Percentiles rank a stretch among this genome's conserved stretches.
Evolutionary conservation across 2,329 filamentous ascomycete species (phyloP).

Genomic region (Apiospora aurea): DNA sequence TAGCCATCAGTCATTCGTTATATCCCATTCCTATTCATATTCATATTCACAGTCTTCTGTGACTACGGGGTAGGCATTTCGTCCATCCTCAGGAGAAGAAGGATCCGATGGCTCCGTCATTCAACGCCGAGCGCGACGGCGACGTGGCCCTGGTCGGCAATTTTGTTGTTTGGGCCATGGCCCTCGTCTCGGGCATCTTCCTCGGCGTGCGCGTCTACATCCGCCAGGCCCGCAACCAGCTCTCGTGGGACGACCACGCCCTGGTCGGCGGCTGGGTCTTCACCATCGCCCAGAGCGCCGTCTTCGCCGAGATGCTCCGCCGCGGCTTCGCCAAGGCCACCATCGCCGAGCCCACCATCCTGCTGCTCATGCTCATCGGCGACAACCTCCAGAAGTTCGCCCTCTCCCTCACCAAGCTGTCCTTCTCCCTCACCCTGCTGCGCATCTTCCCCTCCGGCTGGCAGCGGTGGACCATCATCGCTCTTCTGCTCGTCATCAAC

Average conservation of each 20-base stretch:
- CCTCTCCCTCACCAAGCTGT: slow-evolving; percentile 47
- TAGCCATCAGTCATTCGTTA: not conserved
- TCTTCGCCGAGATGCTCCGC: slow-evolving; percentile 20
- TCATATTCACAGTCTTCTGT: not conserved
- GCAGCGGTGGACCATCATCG: slow-evolving; percentile 39
- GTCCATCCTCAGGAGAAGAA: too few species aligned
- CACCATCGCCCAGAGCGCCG: slow-evolving; percentile 11
- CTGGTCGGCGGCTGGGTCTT: slow-evolving; percentile 3
- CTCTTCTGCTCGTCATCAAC: slow-evolving; percentile 42
- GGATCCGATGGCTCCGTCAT: not conserved
- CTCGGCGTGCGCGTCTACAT: slow-evolving; percentile 3
- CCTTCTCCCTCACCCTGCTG: slow-evolving; percentile 46
- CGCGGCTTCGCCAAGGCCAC: slow-evolving; percentile 4
- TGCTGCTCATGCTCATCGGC: slow-evolving; percentile 3
- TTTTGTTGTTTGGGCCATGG: slow-evolving; percentile 3
- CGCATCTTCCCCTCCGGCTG: slow-evolving; percentile 37
- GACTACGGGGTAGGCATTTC: not conserved
- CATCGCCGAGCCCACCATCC: not conserved
- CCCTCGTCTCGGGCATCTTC: not conserved
- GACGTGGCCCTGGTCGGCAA: slow-evolving; percentile 6
- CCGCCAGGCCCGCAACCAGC: not conserved
- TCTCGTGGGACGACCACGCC: slow-evolving; percentile 19
- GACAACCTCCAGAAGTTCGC: slow-evolving; percentile 31
- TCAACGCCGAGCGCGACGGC: slow-evolving; percentile 3
- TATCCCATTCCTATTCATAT: not conserved